Percentiles rank a stretch among this genome's conserved stretches.
Conservation (phyloP, 257 asterid genomes). For the Solanum piurae region DNA sequence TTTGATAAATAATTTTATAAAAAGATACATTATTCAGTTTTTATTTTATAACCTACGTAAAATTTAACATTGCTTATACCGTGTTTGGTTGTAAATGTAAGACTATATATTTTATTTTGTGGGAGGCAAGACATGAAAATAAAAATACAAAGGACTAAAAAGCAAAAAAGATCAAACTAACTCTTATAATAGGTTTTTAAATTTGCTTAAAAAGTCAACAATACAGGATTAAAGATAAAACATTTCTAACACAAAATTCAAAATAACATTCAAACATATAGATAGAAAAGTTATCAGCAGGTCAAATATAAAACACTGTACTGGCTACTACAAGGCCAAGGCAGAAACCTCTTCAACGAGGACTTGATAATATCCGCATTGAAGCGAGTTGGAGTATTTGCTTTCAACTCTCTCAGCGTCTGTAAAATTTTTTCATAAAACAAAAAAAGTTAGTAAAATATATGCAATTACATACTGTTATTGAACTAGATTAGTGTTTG, state of each 20-base stretch:
- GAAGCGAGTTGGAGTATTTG: not conserved
- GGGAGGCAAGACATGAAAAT: not conserved
- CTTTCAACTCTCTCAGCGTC: not conserved
- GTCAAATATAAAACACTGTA: not conserved
- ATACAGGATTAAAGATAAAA: not conserved
- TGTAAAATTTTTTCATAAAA: not conserved
- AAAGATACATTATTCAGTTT: not conserved
- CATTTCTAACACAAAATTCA: not conserved
- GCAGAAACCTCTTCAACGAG: not conserved
- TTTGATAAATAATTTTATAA: not conserved
- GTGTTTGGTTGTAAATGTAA: not conserved
- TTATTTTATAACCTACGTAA: no score
- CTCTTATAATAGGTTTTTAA: not conserved
- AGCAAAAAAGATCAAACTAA: not conserved
- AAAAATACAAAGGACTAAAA: not conserved
- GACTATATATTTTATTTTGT: not conserved
- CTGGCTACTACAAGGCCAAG: not conserved
- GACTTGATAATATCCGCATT: not conserved
- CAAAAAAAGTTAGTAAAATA: no score
- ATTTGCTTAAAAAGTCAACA: not conserved
- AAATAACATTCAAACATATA: no score
- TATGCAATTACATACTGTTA: not conserved
- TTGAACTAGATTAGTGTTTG: not conserved
- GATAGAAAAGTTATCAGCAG: not conserved
- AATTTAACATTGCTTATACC: no score